Evolutionary conservation across 2,329 filamentous ascomycete genomes (phyloP).

Genomic region (Penicillium expansum): DNA sequence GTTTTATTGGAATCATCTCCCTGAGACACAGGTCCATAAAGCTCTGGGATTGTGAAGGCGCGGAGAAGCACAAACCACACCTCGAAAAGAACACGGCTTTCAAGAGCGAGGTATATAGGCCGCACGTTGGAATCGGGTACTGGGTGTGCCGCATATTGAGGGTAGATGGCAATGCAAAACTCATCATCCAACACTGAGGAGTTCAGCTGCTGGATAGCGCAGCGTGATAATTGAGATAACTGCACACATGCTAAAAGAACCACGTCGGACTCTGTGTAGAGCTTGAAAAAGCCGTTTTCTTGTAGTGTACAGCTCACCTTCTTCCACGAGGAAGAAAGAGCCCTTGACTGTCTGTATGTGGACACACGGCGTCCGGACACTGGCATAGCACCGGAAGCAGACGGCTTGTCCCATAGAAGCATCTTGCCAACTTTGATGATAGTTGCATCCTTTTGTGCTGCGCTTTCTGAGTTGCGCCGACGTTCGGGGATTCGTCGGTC

Average conservation of each 20-base stretch:
- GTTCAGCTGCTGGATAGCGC: constrained; percentile 86
- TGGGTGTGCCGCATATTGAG: constrained; percentile 77
- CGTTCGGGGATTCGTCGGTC: constrained; percentile 45
- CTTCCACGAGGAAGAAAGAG: constrained; percentile 69
- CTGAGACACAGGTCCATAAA: constrained; percentile 68
- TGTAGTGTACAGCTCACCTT: constrained; percentile 88
- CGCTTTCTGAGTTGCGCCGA: constrained; percentile 47
- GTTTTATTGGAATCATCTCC: constrained; percentile 49
- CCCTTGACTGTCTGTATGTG: constrained; percentile 56
- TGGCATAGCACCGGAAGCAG: constrained; percentile 38
- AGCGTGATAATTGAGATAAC: constrained; percentile 81
- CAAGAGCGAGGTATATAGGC: constrained; percentile 85
- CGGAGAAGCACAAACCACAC: constrained; percentile 93
- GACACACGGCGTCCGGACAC: constrained; percentile 46
- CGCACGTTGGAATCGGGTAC: constrained; percentile 72
- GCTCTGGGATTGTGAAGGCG: constrained; percentile 86
- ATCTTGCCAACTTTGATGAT: constrained; percentile 96
- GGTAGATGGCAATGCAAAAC: constrained; percentile 92
- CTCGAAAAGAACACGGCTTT: constrained; percentile 86
- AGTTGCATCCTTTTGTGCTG: constrained; percentile 64
- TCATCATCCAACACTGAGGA: constrained; percentile 88
- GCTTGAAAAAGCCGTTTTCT: constrained; percentile 90
- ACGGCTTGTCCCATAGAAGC: constrained; percentile 83
- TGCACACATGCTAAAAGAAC: constrained; percentile 79
- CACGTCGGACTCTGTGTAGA: constrained; percentile 82